Conservation (phyloP, 2,329 filamentous ascomycete genomes). For the Seiridium cupressi region DNA sequence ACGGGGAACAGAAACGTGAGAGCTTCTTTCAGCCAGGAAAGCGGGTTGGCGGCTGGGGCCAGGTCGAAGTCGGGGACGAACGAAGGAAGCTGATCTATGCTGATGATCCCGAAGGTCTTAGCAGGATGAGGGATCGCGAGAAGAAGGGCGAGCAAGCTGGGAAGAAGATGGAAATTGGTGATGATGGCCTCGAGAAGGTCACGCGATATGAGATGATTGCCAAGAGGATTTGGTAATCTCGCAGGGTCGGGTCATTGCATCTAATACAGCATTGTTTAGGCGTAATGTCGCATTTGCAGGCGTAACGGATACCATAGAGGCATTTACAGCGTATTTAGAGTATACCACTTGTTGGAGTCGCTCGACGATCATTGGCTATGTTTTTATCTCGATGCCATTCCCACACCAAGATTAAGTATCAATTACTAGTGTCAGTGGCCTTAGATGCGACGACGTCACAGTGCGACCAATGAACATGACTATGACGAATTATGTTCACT, state of each 20-base stretch:
- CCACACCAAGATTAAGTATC: too few species aligned
- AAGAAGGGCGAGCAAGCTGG: slow-evolving; percentile 61
- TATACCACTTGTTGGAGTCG: too few species aligned
- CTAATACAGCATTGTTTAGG: background rate
- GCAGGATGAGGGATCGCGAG: slow-evolving; percentile 60
- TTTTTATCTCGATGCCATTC: too few species aligned
- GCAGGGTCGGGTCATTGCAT: background rate
- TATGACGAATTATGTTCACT: too few species aligned
- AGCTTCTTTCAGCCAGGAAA: slow-evolving; percentile 69
- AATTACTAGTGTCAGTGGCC: too few species aligned
- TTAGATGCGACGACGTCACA: too few species aligned
- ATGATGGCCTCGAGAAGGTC: slow-evolving; percentile 56
- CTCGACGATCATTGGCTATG: too few species aligned
- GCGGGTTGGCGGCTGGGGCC: slow-evolving; percentile 77
- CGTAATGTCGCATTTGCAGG: background rate
- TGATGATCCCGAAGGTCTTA: slow-evolving; percentile 73
- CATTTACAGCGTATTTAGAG: background rate
- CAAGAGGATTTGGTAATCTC: slow-evolving; percentile 84
- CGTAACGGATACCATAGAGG: background rate
- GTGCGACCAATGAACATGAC: too few species aligned
- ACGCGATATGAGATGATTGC: slow-evolving; percentile 90
- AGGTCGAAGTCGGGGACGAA: slow-evolving; percentile 87
- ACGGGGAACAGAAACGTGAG: slow-evolving; percentile 47
- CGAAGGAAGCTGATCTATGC: slow-evolving; percentile 82
- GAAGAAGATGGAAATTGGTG: slow-evolving; percentile 44